These are phyloP conservation scores for Rhodocollybia butyracea DNA, from an alignment of 768 basidiomycete genomes.

Conservation along the genomic window DNA sequence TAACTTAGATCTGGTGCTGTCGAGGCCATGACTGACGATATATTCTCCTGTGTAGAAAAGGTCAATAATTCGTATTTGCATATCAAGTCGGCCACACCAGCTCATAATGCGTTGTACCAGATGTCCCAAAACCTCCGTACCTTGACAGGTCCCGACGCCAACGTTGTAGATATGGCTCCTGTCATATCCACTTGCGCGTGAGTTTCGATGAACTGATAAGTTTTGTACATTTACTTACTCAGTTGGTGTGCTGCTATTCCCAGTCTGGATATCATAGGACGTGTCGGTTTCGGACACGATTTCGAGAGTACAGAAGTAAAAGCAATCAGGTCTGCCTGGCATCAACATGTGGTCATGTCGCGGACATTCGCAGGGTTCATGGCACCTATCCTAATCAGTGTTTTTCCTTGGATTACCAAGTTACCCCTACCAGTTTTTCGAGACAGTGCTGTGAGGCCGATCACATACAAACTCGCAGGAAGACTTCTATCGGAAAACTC, in stretches of 20 bases:
- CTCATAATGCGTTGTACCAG: background rate
- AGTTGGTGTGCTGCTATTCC: too few species aligned
- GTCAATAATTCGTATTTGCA: too few species aligned
- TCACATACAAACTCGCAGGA: constrained; percentile 20
- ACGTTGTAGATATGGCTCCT: background rate
- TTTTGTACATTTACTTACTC: constrained; percentile 3
- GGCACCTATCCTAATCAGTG: constrained; percentile 24
- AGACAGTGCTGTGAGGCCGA: constrained; percentile 20
- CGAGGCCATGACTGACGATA: constrained; percentile 30
- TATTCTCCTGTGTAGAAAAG: constrained; percentile 29
- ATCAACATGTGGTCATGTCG: constrained; percentile 16
- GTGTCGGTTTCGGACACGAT: constrained; percentile 39
- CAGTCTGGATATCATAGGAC: constrained; percentile 28
- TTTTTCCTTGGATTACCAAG: constrained; percentile 22
- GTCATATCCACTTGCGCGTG: constrained; percentile 8
- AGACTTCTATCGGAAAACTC: constrained; percentile 17
- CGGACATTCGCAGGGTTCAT: constrained; percentile 20
- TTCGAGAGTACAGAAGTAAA: constrained; percentile 25
- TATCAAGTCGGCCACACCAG: background rate
- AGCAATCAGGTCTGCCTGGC: constrained; percentile 23
- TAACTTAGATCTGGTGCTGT: constrained; percentile 26
- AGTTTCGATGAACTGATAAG: background rate
- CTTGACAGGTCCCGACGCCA: background rate
- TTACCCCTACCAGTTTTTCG: constrained; percentile 21
- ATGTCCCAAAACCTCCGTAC: background rate